Base-by-base conservation (phyloP, 768 basidiomycete genomes). In the Amanita polypyramis region DNA sequence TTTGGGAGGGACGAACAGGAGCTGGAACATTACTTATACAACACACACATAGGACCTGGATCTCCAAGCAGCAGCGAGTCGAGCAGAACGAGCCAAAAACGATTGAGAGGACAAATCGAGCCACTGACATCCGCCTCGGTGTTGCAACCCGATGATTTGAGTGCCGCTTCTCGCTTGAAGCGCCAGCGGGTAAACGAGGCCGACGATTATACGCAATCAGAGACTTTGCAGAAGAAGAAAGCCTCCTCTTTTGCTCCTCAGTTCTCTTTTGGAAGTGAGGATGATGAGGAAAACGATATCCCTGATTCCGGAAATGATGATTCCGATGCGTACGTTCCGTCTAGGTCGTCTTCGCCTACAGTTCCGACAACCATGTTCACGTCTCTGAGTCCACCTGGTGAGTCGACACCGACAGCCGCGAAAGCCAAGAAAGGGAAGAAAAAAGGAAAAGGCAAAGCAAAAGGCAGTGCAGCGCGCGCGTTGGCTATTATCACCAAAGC, bases 381-480 rank as follows among this genome's bases (percentile, higher is more conserved):
- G 17, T 54, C 56, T 19, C 15, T 33, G 5, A 45, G 49, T 29
- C 33, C 50, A 11, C 25, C 47, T 8, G 27, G 35, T n/a, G 39
- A 30, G 25, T 14, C 35, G 12, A 46, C 50, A 36, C 39, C 51
- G 43, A 55, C 53, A 45, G 29, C 56, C 30, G 53, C 58, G 49
- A 12, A 36, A 36, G 46, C 15, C 10, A 34, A 33, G 17, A 32
- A 27, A 39, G 25, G 37, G 53, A 60, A 34, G 36, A 55, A 32
- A 47, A 60, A 25, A 44, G 54, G 43, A 35, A 64, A 55, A 53
- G 62, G 56, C 38, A 70, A 58, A 54, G 66, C 58, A 38, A 69
- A 54, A 52, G 64, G 55, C 47, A 69, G 56, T 58, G 65, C 56
- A 19, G 66, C 62, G 42, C 62, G 54, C 43, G 67, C 58, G 43